Evolutionary conservation across 805 yeast genomes (phyloP), one percentile per base, ranked within the genome.

Genomic region (Cyberlindnera bimundalis): DNA sequence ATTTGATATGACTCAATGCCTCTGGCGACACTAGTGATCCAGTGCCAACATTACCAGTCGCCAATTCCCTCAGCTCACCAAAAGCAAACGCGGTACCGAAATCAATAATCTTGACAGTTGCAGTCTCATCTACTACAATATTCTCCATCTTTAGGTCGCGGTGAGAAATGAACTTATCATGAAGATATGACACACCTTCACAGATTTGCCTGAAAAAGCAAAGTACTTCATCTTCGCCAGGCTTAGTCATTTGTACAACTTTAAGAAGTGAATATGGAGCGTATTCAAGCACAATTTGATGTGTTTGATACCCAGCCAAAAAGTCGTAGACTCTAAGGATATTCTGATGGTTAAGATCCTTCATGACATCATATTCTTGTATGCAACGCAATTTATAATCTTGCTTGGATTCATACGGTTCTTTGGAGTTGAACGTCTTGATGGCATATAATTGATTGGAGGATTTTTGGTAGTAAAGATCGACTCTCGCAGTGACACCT

Each of bases 11-110:
- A 30, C 69, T 66, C n/a, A 88, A 67, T 45, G 90, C 71, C 58
- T 91, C 98, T 0, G 98, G 98, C 0, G 96, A 90, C 41, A 89
- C 68, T 55, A 91, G 85, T 1, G 96, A 95, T 60, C 90, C 97
- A 2, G 95, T 84, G 6, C 99, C 98, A 9, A 88, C 95, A 10
- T 88, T 72, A 2, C 98, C 98, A 15, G 73, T 71, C 0, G 96
- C 89, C 36, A 68, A 64, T 7, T 78, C 74, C 16, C 75, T 70
- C 34, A 71, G 70, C 6, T 65, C 56, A 25, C 74, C 75, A 48
- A 72, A 78, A 63, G 79, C 78, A 15, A 84, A 84, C 0, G 97
- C 93, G 6, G 93, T 79, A 7, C 98, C 98, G 62, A 90, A 91
- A 64, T 91, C 98, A 43, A 91, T 86, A 39, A 91, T 61, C 64